A percentile compares a stretch with the other conserved stretches of the same genome.
Evolutionary conservation across 108 stramenopile genomes (phyloP).

Genomic region (Cyclostephanos tholiformis): DNA sequence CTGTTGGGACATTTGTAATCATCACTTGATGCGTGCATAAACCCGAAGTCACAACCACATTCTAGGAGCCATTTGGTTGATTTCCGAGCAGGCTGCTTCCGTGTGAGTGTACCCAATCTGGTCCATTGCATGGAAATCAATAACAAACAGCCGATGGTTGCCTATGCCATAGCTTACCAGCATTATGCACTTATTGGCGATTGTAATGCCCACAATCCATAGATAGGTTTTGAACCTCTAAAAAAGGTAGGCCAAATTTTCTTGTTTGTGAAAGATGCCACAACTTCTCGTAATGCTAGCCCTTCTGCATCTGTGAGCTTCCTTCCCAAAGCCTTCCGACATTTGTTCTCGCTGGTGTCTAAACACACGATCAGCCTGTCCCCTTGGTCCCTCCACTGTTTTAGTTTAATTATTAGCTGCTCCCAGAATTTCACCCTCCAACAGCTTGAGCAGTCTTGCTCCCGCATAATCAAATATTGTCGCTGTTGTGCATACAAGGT

Average conservation of each 20-base stretch:
- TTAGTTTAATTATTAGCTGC: background rate
- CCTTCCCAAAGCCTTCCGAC: background rate
- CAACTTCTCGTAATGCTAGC: background rate
- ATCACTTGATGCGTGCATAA: background rate
- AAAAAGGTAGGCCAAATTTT: background rate
- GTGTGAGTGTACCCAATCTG: no score
- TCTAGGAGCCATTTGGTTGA: background rate
- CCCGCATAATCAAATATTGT: constrained; percentile 3
- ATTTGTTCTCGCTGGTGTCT: no score
- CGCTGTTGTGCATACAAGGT: background rate
- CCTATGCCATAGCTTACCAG: no score
- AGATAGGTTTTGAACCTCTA: background rate
- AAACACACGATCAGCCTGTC: constrained; percentile 1
- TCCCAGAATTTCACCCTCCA: background rate
- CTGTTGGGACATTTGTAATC: background rate
- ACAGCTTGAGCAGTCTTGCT: no score
- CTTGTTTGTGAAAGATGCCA: background rate
- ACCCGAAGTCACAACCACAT: background rate
- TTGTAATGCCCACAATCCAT: background rate
- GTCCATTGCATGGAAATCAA: no score
- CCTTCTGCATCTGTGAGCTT: background rate
- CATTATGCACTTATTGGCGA: no score
- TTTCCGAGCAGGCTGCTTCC: background rate
- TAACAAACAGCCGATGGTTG: no score
- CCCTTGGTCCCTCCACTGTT: background rate